Base-by-base conservation (phyloP, 768 basidiomycete species). In the Sarcomyxa edulis region DNA sequence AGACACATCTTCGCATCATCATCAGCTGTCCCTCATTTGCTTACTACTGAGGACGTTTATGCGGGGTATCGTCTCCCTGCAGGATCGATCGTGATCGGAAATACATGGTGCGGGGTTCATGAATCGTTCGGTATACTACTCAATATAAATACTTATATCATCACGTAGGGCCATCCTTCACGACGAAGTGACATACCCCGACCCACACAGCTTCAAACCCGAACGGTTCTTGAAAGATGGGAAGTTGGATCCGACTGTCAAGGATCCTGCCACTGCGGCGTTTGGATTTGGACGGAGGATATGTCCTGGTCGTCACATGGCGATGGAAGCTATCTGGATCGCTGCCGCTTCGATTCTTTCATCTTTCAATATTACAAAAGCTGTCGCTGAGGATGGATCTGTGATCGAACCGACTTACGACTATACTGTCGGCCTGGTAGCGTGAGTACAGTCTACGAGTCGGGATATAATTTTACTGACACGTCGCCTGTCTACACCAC, bases 261-360 rank as follows among this genome's bases (percentile, higher is more conserved):
- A 40, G 12, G 46, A 52, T n/a, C 41, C 46, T 10, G 41, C 45
- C 6, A n/a, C 57, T 8, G 37, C 42, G 6, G 45, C 42, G 5
- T 46, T 45, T 21, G 45, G 45, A 5, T 46, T 43, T 28, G 45
- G 45, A 16, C 40, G 45, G 9, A 33, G 45, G 6, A 49, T 63
- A 32, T 74, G 72, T 47, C 71, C 72, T 4, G 71, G 73, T 7
- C 58, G 62, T 21, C 62, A 58, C 51, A 50, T 74, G 5, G 72
- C 68, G 20, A 55, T 61, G 30, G 66, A 67, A 46, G 61, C 63
- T 5, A 36, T 72, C 16, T 72, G 65, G 65, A 65, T 72, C 18
- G 51, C 62, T 6, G 52, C 69, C 6, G 64, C 66, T 14, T 65
- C 62, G 2, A 50, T 69, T 12, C 48, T 74, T 14, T 40, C 62